A percentile compares a stretch with the other conserved stretches of the same genome.
phyloP scores from a whole-genome alignment of 805 yeast genomes.

The Yarrowia sp. region DNA sequence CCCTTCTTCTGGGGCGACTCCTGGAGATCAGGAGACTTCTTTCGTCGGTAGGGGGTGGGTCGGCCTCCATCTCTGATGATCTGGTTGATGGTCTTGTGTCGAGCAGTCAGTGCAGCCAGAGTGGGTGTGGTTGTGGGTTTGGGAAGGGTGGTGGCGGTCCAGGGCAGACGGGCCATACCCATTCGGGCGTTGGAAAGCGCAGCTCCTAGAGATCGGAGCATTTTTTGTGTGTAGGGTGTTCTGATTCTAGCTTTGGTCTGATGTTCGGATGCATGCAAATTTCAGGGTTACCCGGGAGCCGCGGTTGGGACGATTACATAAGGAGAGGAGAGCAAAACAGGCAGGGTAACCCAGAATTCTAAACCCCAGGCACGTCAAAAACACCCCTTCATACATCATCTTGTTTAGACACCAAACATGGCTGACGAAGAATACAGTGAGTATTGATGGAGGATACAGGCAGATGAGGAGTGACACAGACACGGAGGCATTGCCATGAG shows the following conservation, averaged over 20 bases:
- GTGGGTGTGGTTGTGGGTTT: conserved; percentile 1
- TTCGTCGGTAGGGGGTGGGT: conserved; percentile 35
- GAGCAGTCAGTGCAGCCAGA: conserved; percentile 6
- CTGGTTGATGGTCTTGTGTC: conserved; percentile 39
- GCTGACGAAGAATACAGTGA: conserved; percentile 31
- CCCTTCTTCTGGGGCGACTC: conserved; percentile 87
- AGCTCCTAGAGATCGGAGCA: conserved; percentile 23
- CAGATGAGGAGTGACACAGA: neutral
- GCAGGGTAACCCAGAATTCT: conserved; percentile 12
- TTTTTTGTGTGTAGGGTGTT: neutral
- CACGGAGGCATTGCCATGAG: neutral
- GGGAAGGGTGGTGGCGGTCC: conserved; percentile 5
- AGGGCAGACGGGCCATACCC: conserved; percentile 25
- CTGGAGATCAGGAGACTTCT: conserved; percentile 75
- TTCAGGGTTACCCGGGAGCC: conserved; percentile 22
- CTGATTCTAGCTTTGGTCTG: neutral
- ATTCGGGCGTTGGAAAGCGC: conserved; percentile 21
- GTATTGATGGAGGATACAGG: conserved; percentile 1
- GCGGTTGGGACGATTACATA: neutral
- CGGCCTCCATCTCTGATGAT: conserved; percentile 39
- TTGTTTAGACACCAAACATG: conserved; percentile 24
- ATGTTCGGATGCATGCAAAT: conserved; percentile 1
- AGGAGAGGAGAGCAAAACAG: no score
- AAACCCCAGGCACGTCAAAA: neutral
- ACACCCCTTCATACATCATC: neutral